Base-by-base conservation (phyloP, 2,329 filamentous ascomycete genomes). In the Nigrospora oryzae region DNA sequence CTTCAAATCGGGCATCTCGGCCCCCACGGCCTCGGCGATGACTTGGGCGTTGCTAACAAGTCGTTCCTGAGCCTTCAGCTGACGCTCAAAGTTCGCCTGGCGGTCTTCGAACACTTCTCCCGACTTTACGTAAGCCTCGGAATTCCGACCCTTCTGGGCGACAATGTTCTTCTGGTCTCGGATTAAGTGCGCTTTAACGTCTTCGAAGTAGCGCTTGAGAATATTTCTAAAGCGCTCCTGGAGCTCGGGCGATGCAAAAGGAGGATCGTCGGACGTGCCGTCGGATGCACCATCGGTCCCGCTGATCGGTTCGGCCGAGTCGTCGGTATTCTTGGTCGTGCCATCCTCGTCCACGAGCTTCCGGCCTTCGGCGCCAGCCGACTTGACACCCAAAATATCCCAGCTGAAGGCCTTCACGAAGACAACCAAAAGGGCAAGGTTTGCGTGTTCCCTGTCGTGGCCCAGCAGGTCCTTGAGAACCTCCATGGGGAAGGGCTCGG, bases 21-120 rank as follows among this genome's bases (percentile, higher is more conserved):
- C 82, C 7, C 88, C 87, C 49, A 98, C 76, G 11, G 83, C 83
- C 63, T 97, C 93, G 35, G 91, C 90, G 47, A 98, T 74, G 15
- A 90, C 79, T 60, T 98, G 94, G 0, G 91, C 89, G 63, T 95
- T 97, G 17, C 88, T 73, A 23, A 95, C 75, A 3, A 98, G 75
- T 52, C 90, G 89, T 61, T 98, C 93, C 59, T 97, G 89, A 1
- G 85, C 77, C 64, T 97, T 98, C 46, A 90, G 74, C 54, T 93
- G 86, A 63, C 90, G 96, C 62, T 98, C 94, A 54, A 94, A 95
- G 59, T 90, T 97, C 44, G 89, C 81, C 62, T 98, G 93, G 42
- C 93, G 85, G 59, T 98, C 93, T 62, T 98, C 93, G 52, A 98
- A 97, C 5, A 98, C 91, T 61, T 98, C 93, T 2, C 93, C 93